Conservation (phyloP, 164 flowering plant genomes). For the Tinospora cordifolia region DNA sequence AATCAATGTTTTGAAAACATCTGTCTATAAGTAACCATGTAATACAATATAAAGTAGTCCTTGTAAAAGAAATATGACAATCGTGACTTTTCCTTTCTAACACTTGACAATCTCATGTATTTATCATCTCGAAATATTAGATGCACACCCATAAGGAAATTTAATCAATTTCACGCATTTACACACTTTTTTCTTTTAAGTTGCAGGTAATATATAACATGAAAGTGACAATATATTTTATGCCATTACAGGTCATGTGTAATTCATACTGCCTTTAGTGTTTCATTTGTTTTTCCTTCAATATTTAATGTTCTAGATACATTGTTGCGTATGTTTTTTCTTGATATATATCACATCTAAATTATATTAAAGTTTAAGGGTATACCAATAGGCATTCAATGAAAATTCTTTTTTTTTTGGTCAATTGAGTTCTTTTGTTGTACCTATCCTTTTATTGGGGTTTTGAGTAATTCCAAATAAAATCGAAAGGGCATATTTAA, state of each 20-base stretch:
- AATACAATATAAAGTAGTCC: background rate
- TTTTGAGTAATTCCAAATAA: background rate
- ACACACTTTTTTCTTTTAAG: background rate
- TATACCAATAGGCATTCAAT: background rate
- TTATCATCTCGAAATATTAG: background rate
- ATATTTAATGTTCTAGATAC: background rate
- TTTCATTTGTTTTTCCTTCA: background rate
- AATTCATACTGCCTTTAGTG: background rate
- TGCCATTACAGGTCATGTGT: background rate
- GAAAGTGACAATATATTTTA: too few species aligned
- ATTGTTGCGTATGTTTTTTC: background rate
- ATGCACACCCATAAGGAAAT: constrained; percentile 2
- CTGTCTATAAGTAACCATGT: background rate
- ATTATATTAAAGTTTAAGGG: background rate
- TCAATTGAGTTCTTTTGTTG: background rate
- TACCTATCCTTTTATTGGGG: background rate
- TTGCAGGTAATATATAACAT: background rate
- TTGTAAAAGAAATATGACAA: constrained; percentile 5
- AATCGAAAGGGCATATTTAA: background rate
- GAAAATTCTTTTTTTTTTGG: background rate
- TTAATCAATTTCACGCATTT: background rate
- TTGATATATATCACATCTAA: background rate
- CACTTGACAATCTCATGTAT: background rate
- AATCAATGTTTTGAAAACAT: background rate
- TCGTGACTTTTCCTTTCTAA: background rate